Base-by-base conservation (phyloP, 441 rosid species). In the Croton laevigatus region DNA sequence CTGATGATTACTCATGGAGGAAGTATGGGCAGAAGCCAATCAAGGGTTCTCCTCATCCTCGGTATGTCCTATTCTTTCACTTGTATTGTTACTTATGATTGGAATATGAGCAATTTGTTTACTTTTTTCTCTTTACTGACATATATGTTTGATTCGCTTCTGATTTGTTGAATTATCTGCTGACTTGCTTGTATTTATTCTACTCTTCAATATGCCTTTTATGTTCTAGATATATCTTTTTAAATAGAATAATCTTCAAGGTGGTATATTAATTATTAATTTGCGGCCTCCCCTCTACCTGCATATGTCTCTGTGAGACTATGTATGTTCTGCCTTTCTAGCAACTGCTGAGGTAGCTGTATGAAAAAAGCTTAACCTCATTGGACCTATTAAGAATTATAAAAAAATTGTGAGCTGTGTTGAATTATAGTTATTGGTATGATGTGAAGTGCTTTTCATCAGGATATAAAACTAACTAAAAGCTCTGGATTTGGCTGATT, bases 41-140 rank as follows among this genome's bases (percentile, higher is more conserved):
- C 72, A 89, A 89, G 79, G 95, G 95, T 54, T 89, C 95, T 74
- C 95, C 95, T 76, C 88, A 89, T 65, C 95, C 95, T n/a, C 83
- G 95, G 95, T 89, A 82, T 67, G 57, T 75, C 68, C 23, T 12
- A 3, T 42, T 62, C 64, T 49, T 59, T 8, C 6, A 59, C 13
- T 72, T 57, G 38, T 12, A 14, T 72, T 57, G 38, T 12, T 8
- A 16, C 45, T 40, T 44, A 36, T 73, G 68, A 17, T 20, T 61
- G 62, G 22, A 36, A 23, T 64, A 37, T 74, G 7, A 45, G 52
- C 42, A 34, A 4, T 49, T 40, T 1, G 3, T 37, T 6, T 1
- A 40, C 23, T 10, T 51, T 69, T n/a, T 17, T 60, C 22, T 22
- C 12, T 4, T 54, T 9, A 0, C 53, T 22, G 7, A 19, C 45